Conservation (phyloP, 2,329 filamentous ascomycete genomes). For the Diplodia sapinea region DNA sequence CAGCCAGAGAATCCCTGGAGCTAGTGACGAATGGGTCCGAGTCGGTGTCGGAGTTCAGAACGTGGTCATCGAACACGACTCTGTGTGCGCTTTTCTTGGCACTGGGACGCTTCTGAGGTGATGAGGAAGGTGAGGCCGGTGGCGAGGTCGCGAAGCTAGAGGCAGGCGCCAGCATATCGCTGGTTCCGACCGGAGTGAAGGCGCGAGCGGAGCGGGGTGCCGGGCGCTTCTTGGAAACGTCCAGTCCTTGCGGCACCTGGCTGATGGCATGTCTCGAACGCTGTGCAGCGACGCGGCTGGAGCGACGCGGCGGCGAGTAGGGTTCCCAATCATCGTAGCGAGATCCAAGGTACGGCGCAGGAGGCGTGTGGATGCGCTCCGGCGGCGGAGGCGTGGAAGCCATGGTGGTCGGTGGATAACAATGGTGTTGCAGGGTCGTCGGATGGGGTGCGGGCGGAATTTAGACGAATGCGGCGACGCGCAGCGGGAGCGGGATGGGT, state of each 20-base stretch:
- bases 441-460: conserved; percentile 11
- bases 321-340: conserved; percentile 73
- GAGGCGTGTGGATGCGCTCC: conserved; percentile 66
- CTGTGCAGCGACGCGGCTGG: conserved; percentile 67
- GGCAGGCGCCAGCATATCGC: conserved; percentile 48
- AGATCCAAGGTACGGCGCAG: conserved; percentile 68
- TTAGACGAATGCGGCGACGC: conserved; percentile 29
- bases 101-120: conserved; percentile 38
- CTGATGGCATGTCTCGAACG: conserved; percentile 39
- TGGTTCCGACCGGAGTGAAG: conserved; percentile 42
- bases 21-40: conserved; percentile 24
- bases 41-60: conserved; percentile 26
- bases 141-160: conserved; percentile 33
- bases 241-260: conserved; percentile 7
- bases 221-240: conserved; percentile 35
- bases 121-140: conserved; percentile 49
- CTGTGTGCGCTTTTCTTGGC: conserved; percentile 19
- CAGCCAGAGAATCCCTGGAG: conserved; percentile 34
- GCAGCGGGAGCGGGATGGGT: conserved; percentile 9
- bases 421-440: neutral
- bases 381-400: conserved; percentile 67
- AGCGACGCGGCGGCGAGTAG: conserved; percentile 70
- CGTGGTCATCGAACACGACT: neutral
- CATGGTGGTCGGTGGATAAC: conserved; percentile 36
- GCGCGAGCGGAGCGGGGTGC: conserved; percentile 37